Base-by-base conservation (phyloP, 177 flowering plant genomes). In the Vitis hybrid region DNA sequence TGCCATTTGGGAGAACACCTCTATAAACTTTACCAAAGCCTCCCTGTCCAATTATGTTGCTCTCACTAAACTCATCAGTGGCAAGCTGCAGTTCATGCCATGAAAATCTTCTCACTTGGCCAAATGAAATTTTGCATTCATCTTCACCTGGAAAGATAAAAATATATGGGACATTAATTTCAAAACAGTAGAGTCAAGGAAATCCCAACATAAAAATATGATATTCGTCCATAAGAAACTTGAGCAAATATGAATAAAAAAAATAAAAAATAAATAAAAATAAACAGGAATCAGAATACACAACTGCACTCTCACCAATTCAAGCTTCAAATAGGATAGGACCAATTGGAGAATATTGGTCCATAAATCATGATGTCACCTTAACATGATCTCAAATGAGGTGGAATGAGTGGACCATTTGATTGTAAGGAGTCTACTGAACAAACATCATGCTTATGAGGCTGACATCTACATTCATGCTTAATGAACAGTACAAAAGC, bases 21-120 rank as follows among this genome's bases (percentile, higher is more conserved):
- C 19, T 19, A 19, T 19, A 19, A 19, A 19, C 19, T 19, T 19
- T 19, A 19, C 19, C 19, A 1, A 19, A 19, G 19, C 19, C 19
- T 19, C 19, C 19, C 19, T 19, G 19, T 19, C 19, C 19, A 19
- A 19, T 19, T 19, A 19, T 19, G 19, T 19, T 19, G 19, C 19
- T 19, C 19, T 19, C 19, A 19, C 19, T 19, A 19, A 19, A 19
- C 19, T 19, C 19, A 19, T 19, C 19, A 19, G 19, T 19, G 19
- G 19, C 19, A 19, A 90, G 74, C 64, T 90, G 93, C 56, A 92
- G 66, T 64, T 92, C 97, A 7, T 96, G 97, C 93, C 83, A 89
- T n/a, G 96, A 89, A 78, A 92, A 94, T 76, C 91, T 87, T 80
- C 73, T 83, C 58, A 94, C 56, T 71, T 92, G 99, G 3, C 94